Conservation (phyloP, 2,329 filamentous ascomycete genomes). For the Diaporthe vexans region DNA sequence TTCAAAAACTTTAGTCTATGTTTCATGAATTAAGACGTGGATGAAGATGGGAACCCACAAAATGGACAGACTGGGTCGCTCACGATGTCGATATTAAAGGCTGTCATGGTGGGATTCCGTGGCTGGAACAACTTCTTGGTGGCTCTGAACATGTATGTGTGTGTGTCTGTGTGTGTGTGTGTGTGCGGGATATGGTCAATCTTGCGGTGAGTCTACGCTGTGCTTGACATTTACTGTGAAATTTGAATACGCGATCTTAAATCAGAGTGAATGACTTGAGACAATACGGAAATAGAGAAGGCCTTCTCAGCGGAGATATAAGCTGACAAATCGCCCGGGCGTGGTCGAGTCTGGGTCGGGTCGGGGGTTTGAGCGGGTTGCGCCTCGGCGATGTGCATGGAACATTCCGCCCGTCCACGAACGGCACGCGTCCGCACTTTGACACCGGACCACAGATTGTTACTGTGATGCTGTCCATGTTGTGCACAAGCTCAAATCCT, state of each 20-base stretch:
- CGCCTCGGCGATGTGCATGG: constrained; percentile 4
- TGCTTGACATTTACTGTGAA: neutral
- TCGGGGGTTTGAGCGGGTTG: neutral
- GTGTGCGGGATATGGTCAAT: neutral
- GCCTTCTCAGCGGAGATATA: neutral
- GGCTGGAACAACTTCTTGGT: constrained; percentile 32
- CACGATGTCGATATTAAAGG: constrained; percentile 82
- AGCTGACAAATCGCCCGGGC: constrained; percentile 34
- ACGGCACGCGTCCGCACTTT: too few relatives aligned
- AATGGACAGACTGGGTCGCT: constrained; percentile 86
- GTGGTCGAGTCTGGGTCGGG: neutral
- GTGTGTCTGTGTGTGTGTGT: neutral
- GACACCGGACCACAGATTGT: too few relatives aligned
- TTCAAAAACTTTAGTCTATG: constrained; percentile 43
- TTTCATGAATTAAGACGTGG: neutral
- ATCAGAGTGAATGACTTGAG: neutral
- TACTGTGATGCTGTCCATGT: neutral
- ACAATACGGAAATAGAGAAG: neutral
- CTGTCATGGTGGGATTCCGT: constrained; percentile 70
- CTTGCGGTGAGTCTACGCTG: neutral
- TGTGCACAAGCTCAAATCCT: neutral
- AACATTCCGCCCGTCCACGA: constrained; percentile 11
- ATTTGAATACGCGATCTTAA: neutral
- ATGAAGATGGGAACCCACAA: constrained; percentile 24
- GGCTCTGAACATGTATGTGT: constrained; percentile 13